phyloP scores from a whole-genome alignment of 768 basidiomycete species.

The Tulasnella sp. region DNA sequence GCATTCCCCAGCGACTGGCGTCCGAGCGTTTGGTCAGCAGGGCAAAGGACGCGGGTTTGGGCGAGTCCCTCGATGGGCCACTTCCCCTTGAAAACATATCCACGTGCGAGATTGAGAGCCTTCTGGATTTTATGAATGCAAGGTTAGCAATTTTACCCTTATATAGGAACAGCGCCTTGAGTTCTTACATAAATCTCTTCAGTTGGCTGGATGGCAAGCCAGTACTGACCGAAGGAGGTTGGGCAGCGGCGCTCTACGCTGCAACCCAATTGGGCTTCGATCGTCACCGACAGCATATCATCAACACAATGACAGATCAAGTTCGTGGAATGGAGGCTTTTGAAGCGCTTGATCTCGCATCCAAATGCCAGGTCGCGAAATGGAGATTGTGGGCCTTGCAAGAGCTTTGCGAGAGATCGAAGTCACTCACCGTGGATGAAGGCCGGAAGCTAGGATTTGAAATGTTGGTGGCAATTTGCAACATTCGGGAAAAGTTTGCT shows the following conservation, averaged over 20 bases:
- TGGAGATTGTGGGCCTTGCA: neutral
- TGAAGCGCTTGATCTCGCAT: neutral
- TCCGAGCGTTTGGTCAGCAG: neutral
- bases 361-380: neutral
- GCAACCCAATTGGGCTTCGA: neutral
- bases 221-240: neutral
- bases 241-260: neutral
- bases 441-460: too few species aligned
- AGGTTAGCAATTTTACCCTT: neutral
- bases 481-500: neutral
- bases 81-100: neutral
- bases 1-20: neutral
- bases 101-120: neutral
- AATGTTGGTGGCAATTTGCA: neutral
- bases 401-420: neutral
- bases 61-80: neutral
- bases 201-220: neutral
- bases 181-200: neutral
- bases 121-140: neutral
- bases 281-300: neutral
- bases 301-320: too few species aligned
- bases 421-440: too few species aligned
- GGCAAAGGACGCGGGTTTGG: neutral
- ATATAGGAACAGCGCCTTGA: neutral
- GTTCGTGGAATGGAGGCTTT: neutral